These are phyloP conservation scores for Lactuca saligna DNA, from an alignment of 129 eudicot species.

Conservation along the genomic window DNA sequence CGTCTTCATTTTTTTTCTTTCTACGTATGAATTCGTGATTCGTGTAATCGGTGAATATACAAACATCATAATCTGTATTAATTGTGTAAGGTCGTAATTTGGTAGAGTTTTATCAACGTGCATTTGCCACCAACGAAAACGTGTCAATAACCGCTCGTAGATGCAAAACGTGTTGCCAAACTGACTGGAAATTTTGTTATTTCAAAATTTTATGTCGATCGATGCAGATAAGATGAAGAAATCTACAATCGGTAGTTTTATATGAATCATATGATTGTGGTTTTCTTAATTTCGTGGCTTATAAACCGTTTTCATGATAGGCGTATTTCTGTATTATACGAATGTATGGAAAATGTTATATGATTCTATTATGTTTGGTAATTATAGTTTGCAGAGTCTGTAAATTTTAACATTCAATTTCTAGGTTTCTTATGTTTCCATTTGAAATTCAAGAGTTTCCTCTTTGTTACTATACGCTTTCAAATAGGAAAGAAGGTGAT, in stretches of 20 bases:
- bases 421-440: not conserved
- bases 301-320: not conserved
- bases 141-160: not conserved
- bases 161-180: conserved; percentile 2
- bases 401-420: no score
- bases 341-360: not conserved
- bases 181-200: not conserved
- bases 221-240: not conserved
- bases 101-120: not conserved
- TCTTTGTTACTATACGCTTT: conserved; percentile 1
- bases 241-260: not conserved
- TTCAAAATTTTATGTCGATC: not conserved
- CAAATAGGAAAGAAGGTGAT: not conserved
- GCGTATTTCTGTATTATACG: not conserved
- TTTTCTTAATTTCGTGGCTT: not conserved
- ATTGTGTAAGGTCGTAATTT: not conserved
- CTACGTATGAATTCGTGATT: conserved; percentile 5
- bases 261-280: not conserved
- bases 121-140: not conserved
- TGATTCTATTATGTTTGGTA: not conserved
- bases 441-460: not conserved
- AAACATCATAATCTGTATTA: not conserved
- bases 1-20: not conserved
- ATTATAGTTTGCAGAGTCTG: not conserved
- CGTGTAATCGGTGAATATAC: not conserved